phyloP scores from a whole-genome alignment of 2,329 filamentous ascomycete species.

The Talaromyces albobiverticillius region DNA sequence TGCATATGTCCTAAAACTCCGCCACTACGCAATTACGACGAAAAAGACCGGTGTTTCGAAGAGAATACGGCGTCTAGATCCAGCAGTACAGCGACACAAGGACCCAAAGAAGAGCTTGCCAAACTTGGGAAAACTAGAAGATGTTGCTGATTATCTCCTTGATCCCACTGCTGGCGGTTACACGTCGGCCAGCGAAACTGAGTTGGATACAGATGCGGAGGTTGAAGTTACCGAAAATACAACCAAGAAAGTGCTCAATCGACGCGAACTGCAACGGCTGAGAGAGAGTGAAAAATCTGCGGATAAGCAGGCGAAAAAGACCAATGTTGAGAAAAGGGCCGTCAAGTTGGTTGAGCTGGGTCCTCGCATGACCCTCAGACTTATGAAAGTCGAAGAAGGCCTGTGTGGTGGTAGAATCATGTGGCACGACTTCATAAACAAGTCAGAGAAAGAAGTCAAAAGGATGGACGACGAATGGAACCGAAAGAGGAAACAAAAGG shows the following conservation, averaged over 20 bases:
- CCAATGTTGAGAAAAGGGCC: constrained; percentile 72
- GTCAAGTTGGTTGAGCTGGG: constrained; percentile 92
- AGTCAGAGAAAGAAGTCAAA: constrained; percentile 73
- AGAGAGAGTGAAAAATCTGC: constrained; percentile 45
- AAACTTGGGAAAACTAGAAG: constrained; percentile 84
- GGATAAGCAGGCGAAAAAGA: constrained; percentile 41
- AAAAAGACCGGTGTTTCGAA: constrained; percentile 81
- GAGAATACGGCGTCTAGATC: constrained; percentile 76
- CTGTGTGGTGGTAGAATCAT: constrained; percentile 85
- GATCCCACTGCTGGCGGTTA: constrained; percentile 78
- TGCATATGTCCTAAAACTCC: constrained; percentile 78
- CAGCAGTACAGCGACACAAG: constrained; percentile 74
- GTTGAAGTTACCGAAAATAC: constrained; percentile 71
- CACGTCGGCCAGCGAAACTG: constrained; percentile 87
- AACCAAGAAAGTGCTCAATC: constrained; percentile 53
- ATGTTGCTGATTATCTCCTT: constrained; percentile 92
- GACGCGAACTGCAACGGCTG: constrained; percentile 49
- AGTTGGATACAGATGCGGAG: constrained; percentile 91
- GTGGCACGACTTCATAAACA: constrained; percentile 96
- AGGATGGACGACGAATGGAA: constrained; percentile 83
- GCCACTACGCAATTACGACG: constrained; percentile 94
- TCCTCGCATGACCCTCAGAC: constrained; percentile 78
- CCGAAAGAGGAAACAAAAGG: constrained; percentile 73
- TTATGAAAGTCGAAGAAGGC: constrained; percentile 96
- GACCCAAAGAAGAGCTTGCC: constrained; percentile 71